Evolutionary conservation across 352 stramenopile species (phyloP), one percentile per base, ranked within the genome.

Genomic region (Aphanomyces invadans): DNA sequence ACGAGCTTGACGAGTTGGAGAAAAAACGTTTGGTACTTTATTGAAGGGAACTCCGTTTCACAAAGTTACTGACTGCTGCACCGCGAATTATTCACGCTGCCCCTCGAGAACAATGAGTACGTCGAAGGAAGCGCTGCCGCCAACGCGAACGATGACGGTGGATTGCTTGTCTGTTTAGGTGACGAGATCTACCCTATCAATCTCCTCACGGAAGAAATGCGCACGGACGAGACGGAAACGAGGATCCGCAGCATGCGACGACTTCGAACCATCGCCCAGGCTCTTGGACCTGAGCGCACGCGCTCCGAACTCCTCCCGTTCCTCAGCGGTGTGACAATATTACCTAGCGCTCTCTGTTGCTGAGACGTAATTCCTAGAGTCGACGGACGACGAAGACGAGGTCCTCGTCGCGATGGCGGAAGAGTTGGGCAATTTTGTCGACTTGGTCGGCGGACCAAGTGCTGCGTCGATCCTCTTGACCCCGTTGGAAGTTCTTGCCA

Each of bases 191-290:
- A 93, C 71, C 85, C 85, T 53, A 86, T 93, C 68, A 86, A 95
- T 69, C 80, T 98, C 38, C 91, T 97, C 49, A 89, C 85, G 52
- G 86, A 92, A 69, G 90, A 98, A 75, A 75, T 97, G 62, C 90
- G 93, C 75, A 90, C 78, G 68, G 87, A 95, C 62, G 91, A 95
- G 70, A 86, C 93, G 32, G 92, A 97, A 76, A 95, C 84, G 15
- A 86, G 91, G 56, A 94, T 98, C 71, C 95, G 97, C 71, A 88
- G 89, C 55, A 98, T 98, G 89, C 89, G 92, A 15, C 87, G 90
- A 36, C 77, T 98, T 42, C 81, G 81, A 36, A 92, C 95, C 4
- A 91, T 98, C 31, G 90, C 88, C 9, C 87, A 94, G 74, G 92
- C 92, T 31, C 86, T 97, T 29, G 92, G 91, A 7, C 71, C 80